Conservation (phyloP, 495 filamentous ascomycete species). For the Aspergillus sclerotioniger region DNA sequence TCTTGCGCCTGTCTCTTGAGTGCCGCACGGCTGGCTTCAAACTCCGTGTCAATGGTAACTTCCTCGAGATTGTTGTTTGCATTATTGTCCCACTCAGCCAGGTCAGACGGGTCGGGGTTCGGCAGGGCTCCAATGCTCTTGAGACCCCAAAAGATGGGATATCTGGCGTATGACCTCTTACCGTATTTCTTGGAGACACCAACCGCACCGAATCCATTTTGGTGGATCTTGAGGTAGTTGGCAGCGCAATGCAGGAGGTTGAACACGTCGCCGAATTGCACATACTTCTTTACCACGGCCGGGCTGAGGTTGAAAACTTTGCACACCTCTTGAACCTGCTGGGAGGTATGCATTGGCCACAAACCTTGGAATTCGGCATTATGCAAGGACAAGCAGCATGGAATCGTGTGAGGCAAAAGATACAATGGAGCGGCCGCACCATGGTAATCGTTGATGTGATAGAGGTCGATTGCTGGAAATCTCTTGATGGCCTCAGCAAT, state of each 20-base stretch:
- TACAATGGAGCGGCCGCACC: conserved; percentile 70
- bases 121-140: conserved; percentile 65
- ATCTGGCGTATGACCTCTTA: conserved; percentile 69
- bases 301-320: conserved; percentile 59
- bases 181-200: conserved; percentile 74
- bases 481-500: conserved; percentile 59
- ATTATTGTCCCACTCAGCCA: conserved; percentile 59
- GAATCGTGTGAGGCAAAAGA: conserved; percentile 57
- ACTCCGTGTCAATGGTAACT: conserved; percentile 52
- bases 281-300: conserved; percentile 36
- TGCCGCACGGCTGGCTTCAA: conserved; percentile 53
- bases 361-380: conserved; percentile 72
- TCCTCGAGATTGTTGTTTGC: conserved; percentile 34
- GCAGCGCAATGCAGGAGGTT: conserved; percentile 70
- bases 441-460: conserved; percentile 80
- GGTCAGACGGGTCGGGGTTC: conserved; percentile 72
- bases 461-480: conserved; percentile 60
- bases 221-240: conserved; percentile 67
- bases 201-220: conserved; percentile 70
- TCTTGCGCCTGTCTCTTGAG: conserved; percentile 67
- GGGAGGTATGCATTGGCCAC: conserved; percentile 66
- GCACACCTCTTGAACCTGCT: conserved; percentile 64
- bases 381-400: conserved; percentile 48
- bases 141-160: conserved; percentile 74
- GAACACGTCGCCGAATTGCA: conserved; percentile 64